Evolutionary conservation across 1,139 yeast genomes (phyloP), one percentile per base, ranked within the genome.

Genomic region (Yamadazyma aaseri): DNA sequence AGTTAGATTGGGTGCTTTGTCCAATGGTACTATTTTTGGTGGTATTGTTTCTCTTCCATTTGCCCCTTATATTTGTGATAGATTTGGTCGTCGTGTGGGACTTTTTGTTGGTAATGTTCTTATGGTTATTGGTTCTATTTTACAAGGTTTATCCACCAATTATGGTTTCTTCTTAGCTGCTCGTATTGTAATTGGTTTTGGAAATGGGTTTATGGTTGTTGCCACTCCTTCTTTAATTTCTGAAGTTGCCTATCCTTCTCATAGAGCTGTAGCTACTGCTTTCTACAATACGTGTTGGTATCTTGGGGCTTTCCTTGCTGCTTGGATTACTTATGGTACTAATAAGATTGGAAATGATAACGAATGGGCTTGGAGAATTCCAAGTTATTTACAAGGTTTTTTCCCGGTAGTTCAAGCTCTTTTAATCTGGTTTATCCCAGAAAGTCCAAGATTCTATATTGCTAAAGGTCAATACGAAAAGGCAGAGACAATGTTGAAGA

Each of bases 271-370:
- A 16, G 49, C 62, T 21, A 73, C 80, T 17, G 58, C 73, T 17
- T 53, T 64, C 31, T 76, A 67, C 50, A 73, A 71, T 58, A 71
- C 31, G 47, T 79, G 51, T 56, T 72, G 75, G 72, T 63, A 53
- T 67, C 46, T 74, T 30, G 83, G 83, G 27, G 73, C 81, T 7
- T 53, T 72, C 24, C 46, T 77, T 31, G 81, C 81, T 6, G 74
- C 83, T 2, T 67, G 78, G 73, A 63, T 71, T 23, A 38, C 41
- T 21, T 38, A 38, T 22, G 41, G 41, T 17, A 38, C 41, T 13
- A 38, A 38, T 26, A 24, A 35, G 16, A 28, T 38, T 4, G 41
- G 38, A 10, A 28, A 28, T 17, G 72, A 62, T 41, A 54, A 60
- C 41, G 27, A 36, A 6, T 49, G 47, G 36, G 51, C 67, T 10